Conservation (phyloP, 31 red algal genomes). For the Bonnemaisonia californica region DNA sequence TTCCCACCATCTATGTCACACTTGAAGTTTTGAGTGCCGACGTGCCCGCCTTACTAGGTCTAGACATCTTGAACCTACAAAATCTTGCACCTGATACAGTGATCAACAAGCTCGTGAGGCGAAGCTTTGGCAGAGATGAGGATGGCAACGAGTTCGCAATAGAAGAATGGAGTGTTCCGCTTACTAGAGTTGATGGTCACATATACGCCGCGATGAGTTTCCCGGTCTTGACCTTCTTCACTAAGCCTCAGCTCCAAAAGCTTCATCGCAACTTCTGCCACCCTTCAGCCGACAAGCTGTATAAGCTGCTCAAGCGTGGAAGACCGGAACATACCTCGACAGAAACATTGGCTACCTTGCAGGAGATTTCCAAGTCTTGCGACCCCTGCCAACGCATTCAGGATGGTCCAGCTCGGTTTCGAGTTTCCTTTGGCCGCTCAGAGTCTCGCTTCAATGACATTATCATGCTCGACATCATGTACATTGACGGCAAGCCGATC, state of each 20-base stretch:
- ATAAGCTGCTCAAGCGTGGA: not conserved
- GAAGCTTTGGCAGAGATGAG: not conserved
- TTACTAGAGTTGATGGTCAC: not conserved
- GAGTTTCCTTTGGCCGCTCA: conserved; percentile 19
- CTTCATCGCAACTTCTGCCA: conserved; percentile 12
- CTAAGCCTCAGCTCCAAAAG: not conserved
- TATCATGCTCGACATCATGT: conserved; percentile 11
- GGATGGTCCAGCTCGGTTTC: conserved; percentile 20
- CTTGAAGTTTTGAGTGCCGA: conserved; percentile 34
- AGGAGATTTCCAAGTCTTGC: not conserved
- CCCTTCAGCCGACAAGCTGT: conserved; percentile 21
- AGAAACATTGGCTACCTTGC: not conserved
- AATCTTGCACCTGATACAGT: conserved; percentile 12
- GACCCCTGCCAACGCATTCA: conserved; percentile 35
- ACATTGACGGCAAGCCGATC: conserved; percentile 23
- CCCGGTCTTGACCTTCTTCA: not conserved
- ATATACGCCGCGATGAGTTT: not conserved
- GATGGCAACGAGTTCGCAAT: not conserved
- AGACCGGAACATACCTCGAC: not conserved
- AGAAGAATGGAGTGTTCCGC: not conserved
- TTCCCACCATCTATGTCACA: conserved; percentile 16
- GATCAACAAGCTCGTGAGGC: conserved; percentile 23
- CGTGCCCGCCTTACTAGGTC: conserved; percentile 36
- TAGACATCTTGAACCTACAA: conserved; percentile 27
- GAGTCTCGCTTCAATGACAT: not conserved